These are phyloP conservation scores for Salix caprea DNA, from an alignment of 345 rosid genomes.

Conservation along the genomic window DNA sequence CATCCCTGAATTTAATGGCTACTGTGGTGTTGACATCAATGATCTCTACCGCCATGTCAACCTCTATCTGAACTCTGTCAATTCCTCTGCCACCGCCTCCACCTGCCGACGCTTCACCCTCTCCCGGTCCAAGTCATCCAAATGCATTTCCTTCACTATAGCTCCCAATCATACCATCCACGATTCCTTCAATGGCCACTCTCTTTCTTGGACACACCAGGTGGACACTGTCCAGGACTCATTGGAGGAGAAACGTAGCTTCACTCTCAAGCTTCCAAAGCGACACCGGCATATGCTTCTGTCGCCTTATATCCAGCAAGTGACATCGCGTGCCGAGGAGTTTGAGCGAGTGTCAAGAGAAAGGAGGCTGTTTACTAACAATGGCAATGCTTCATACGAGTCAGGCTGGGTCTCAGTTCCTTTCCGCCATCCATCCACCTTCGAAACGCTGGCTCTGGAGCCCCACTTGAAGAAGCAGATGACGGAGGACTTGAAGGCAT, in stretches of 20 bases:
- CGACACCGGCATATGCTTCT: slow-evolving; percentile 27
- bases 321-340: slow-evolving; percentile 33
- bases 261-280: slow-evolving; percentile 43
- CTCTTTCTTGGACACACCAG: slow-evolving; percentile 42
- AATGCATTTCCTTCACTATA: slow-evolving; percentile 34
- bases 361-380: slow-evolving; percentile 40
- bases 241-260: slow-evolving; percentile 40
- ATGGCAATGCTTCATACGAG: slow-evolving; percentile 41
- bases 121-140: slow-evolving; percentile 41
- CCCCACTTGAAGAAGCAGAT: slow-evolving; percentile 11
- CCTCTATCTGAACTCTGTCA: slow-evolving; percentile 41
- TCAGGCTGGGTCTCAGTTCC: slow-evolving; percentile 23
- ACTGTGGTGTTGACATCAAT: slow-evolving; percentile 47
- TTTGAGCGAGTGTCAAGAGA: slow-evolving; percentile 46
- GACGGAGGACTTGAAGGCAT: slow-evolving; percentile 10
- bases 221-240: slow-evolving; percentile 49
- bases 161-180: slow-evolving; percentile 43
- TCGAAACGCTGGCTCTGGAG: slow-evolving; percentile 16
- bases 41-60: slow-evolving; percentile 49
- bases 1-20: slow-evolving; percentile 49
- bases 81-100: slow-evolving; percentile 18
- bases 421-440: slow-evolving; percentile 18
- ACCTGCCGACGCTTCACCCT: slow-evolving; percentile 43
- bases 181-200: slow-evolving; percentile 33
- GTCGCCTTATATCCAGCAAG: slow-evolving; percentile 32